Evolutionary conservation across 768 basidiomycete genomes (phyloP), one percentile per base, ranked within the genome.

Genomic region (Mycena belliarum): DNA sequence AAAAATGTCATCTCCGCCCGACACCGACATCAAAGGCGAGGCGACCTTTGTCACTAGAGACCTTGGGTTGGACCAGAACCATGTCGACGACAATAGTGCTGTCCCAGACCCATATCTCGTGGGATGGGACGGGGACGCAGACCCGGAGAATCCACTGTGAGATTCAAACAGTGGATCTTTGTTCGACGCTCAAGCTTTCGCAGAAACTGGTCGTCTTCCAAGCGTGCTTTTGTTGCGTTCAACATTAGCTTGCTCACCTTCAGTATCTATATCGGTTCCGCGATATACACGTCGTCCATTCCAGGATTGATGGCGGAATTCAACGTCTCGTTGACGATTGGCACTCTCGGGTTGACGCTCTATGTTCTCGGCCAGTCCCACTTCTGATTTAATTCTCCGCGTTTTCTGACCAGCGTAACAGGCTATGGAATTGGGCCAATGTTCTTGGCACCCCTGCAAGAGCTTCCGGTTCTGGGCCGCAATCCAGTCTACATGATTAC

Each of bases 221-320:
- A 66, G 37, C 65, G 68, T 41, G 55, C 63, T 26, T 70, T 72
- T 48, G 70, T 73, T 15, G 68, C 71, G 18, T 70, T 69, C 49
- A 65, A 66, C 38, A 70, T 73, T n/a, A 70, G 70, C 44, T 59
- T 73, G 43, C 56, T 75, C 46, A 73, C 72, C 1, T 69, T 73
- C 53, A 63, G 66, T 45, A 65, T 73, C 25, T 75, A 73, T 61
- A 69, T 74, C 55, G 73, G 72, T 49, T 70, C 72, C 11, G 68
- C 69, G 18, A 72, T 74, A 42, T 73, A 71, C 55, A 68, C 69
- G 1, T 63, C 72, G 16, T 68, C 68, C 7, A 69, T 72, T 20
- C 64, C 66, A 2, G 64, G 57, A 8, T 48, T 74, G 18, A 49
- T 69, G 35, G 21, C 59, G 2, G 62, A 70, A 2, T 73, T 70